phyloP scores from a whole-genome alignment of 2,329 filamentous ascomycete species.

The Aureobasidium pullulans region DNA sequence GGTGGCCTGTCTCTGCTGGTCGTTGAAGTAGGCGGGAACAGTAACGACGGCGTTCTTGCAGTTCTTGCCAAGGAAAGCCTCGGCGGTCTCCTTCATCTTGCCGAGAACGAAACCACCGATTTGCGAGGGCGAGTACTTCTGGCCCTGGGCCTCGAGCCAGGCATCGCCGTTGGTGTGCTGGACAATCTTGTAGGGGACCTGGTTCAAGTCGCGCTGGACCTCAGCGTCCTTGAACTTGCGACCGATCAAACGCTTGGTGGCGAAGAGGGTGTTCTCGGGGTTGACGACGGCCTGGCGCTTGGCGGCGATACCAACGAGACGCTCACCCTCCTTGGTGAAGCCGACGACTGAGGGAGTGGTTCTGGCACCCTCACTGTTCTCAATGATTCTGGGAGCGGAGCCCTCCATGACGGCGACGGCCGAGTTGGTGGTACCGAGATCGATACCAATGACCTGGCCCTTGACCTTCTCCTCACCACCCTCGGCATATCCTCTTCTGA shows the following conservation, averaged over 20 bases:
- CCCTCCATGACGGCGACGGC: conserved; percentile 99
- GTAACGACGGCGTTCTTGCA: conserved; percentile 99
- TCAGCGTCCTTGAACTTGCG: conserved; percentile 89
- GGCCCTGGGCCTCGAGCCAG: conserved; percentile 96
- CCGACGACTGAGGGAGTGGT: conserved; percentile 98
- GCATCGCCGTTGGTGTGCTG: conserved; percentile 80
- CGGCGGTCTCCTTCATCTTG: conserved; percentile 99
- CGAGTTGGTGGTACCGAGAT: conserved; percentile 99
- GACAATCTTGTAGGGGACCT: conserved; percentile 98
- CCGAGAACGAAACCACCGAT: conserved; percentile 97
- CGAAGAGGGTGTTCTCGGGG: conserved; percentile 95
- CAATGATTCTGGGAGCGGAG: conserved; percentile 98
- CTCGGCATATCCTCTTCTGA: conserved; percentile 67
- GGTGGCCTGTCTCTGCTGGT: conserved; percentile 99
- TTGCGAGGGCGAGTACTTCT: conserved; percentile 96
- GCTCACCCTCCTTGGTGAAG: conserved; percentile 94
- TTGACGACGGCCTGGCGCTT: conserved; percentile 99
- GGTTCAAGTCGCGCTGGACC: conserved; percentile 98
- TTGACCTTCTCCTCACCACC: conserved; percentile 81
- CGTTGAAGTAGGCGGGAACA: conserved; percentile 99
- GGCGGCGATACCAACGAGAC: conserved; percentile 96
- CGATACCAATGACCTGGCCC: conserved; percentile 99
- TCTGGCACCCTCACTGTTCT: conserved; percentile 98
- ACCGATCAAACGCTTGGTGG: conserved; percentile 99
- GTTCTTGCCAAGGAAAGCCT: conserved; percentile 97